These are phyloP conservation scores for Myochromella boudieri DNA, from an alignment of 768 basidiomycete species.

Conservation along the genomic window DNA sequence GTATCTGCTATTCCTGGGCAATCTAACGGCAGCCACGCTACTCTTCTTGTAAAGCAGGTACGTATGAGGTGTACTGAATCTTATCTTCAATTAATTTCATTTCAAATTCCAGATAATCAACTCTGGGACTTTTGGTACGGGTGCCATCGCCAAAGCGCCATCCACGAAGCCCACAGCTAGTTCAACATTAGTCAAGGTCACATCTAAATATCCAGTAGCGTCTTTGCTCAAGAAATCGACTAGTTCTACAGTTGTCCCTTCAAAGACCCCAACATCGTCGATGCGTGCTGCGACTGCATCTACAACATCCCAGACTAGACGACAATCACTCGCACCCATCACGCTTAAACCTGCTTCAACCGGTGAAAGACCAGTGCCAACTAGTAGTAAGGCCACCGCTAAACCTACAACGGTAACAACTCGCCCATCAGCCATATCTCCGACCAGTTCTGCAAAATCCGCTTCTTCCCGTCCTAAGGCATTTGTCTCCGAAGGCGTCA, in stretches of 20 bases:
- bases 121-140: constrained; percentile 66
- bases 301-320: constrained; percentile 31
- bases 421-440: constrained; percentile 57
- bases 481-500: constrained; percentile 64
- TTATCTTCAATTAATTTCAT: no score
- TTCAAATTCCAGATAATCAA: constrained; percentile 50
- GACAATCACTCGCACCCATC: constrained; percentile 39
- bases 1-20: constrained; percentile 47
- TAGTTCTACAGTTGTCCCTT: constrained; percentile 32
- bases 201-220: constrained; percentile 34
- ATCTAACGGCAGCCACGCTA: constrained; percentile 45
- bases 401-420: constrained; percentile 31
- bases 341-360: constrained; percentile 37
- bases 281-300: constrained; percentile 39
- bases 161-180: constrained; percentile 38
- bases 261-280: constrained; percentile 26
- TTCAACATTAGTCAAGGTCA: constrained; percentile 35
- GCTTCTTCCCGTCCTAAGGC: constrained; percentile 58
- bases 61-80: constrained; percentile 3
- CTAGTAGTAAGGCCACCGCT: constrained; percentile 34
- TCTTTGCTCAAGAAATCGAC: no score
- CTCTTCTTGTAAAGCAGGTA: constrained; percentile 71
- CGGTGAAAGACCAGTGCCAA: constrained; percentile 15
- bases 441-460: constrained; percentile 51
- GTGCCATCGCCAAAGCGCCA: constrained; percentile 44